A percentile compares a stretch with the other conserved stretches of the same genome.
phyloP scores from a whole-genome alignment of 2,329 filamentous ascomycete species.

The Exophiala mesophila region DNA sequence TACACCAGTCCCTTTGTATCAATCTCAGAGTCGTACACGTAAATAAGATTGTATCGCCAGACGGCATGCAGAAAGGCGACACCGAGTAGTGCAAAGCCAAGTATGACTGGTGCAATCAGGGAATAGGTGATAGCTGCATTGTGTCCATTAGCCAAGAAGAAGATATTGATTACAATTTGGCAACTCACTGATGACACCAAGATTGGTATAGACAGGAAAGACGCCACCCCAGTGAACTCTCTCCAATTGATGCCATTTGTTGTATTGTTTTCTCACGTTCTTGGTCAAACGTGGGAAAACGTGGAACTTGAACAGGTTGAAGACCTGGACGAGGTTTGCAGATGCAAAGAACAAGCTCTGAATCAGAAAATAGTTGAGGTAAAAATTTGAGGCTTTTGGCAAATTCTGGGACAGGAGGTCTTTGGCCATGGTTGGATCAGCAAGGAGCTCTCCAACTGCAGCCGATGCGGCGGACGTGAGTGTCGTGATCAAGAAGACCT shows the following conservation, averaged over 20 bases:
- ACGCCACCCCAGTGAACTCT: conserved; percentile 77
- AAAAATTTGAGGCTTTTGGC: conserved; percentile 90
- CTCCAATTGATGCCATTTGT: conserved; percentile 66
- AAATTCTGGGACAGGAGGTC: conserved; percentile 66
- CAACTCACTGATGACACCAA: conserved; percentile 60
- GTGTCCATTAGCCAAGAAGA: neutral
- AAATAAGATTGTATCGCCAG: conserved; percentile 86
- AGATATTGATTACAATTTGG: neutral
- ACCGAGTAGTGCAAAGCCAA: conserved; percentile 74
- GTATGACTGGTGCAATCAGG: conserved; percentile 77
- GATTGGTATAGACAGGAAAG: conserved; percentile 73
- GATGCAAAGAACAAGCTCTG: conserved; percentile 66
- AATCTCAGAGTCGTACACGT: conserved; percentile 72
- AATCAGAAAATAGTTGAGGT: conserved; percentile 92
- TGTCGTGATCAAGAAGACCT: conserved; percentile 85
- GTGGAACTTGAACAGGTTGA: conserved; percentile 50
- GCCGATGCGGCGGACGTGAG: conserved; percentile 69
- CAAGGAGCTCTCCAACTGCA: conserved; percentile 60
- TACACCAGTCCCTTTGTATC: conserved; percentile 88
- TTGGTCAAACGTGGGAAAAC: conserved; percentile 26
- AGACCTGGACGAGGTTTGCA: conserved; percentile 34
- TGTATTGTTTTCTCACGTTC: conserved; percentile 72
- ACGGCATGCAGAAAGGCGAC: conserved; percentile 76
- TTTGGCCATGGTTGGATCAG: conserved; percentile 60
- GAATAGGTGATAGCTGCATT: conserved; percentile 72